These are phyloP conservation scores for Mortierella hygrophila DNA, from an alignment of 192 early-diverging fungal genomes.

Conservation along the genomic window DNA sequence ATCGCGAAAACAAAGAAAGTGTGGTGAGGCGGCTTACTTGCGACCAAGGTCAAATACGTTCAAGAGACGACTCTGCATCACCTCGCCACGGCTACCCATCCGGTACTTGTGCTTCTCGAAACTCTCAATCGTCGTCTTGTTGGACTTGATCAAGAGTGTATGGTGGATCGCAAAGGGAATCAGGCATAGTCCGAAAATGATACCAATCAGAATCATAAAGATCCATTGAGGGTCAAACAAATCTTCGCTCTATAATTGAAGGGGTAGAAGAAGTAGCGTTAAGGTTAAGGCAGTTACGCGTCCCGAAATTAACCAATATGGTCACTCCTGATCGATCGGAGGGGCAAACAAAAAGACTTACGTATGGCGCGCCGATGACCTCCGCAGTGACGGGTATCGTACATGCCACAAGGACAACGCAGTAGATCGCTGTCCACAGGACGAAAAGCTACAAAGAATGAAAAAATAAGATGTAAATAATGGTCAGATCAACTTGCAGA, in stretches of 20 bases:
- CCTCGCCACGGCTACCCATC: conserved; percentile 38
- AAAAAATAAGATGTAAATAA: neutral
- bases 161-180: conserved; percentile 56
- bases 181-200: conserved; percentile 55
- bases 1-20: too few relatives aligned
- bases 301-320: neutral
- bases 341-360: conserved; percentile 2
- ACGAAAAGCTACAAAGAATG: conserved; percentile 45
- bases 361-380: conserved; percentile 29
- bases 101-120: conserved; percentile 54
- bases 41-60: conserved; percentile 59
- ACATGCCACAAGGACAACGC: conserved; percentile 34
- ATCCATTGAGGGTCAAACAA: conserved; percentile 57
- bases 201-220: conserved; percentile 50
- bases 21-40: conserved; percentile 21
- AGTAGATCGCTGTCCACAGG: conserved; percentile 52
- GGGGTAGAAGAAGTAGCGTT: neutral
- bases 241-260: conserved; percentile 21
- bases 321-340: neutral
- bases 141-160: conserved; percentile 44
- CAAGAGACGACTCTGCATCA: conserved; percentile 52
- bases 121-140: conserved; percentile 59
- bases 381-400: conserved; percentile 48
- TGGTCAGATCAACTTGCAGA: neutral
- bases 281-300: neutral